These are phyloP conservation scores for Ustilago xerochloae DNA, from an alignment of 1,284 basidiomycete genomes.

Conservation along the genomic window DNA sequence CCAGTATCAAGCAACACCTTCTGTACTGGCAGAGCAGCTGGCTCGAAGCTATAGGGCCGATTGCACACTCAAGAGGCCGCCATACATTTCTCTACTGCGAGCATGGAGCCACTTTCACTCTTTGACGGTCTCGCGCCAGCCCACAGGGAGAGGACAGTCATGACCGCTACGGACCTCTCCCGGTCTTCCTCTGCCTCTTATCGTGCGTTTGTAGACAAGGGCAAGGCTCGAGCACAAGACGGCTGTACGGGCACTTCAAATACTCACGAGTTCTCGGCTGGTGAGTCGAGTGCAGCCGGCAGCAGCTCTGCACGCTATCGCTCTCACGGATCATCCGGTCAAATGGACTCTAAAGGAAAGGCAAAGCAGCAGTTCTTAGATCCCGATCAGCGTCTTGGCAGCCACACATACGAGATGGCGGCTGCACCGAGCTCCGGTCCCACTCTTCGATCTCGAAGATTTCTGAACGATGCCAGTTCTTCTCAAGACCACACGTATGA, in stretches of 20 bases:
- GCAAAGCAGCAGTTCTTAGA: slow-evolving; percentile 2
- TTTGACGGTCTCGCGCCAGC: slow-evolving; percentile 7
- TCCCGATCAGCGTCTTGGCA: neutral
- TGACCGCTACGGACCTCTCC: slow-evolving; percentile 1
- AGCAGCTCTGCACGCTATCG: neutral
- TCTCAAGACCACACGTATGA: neutral
- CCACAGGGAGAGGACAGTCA: neutral
- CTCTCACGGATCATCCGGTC: neutral
- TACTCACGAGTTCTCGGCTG: neutral
- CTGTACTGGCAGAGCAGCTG: too few species aligned
- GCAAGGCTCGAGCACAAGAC: slow-evolving; percentile 26
- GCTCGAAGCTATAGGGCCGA: too few species aligned
- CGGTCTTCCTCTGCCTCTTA: neutral
- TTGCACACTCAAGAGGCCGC: too few species aligned
- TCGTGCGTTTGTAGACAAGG: slow-evolving; percentile 17
- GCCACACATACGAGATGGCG: neutral
- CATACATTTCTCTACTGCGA: neutral
- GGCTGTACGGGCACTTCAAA: neutral
- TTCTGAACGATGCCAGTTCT: neutral
- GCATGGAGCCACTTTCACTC: slow-evolving; percentile 18
- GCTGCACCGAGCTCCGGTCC: neutral
- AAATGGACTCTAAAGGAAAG: slow-evolving; percentile 16
- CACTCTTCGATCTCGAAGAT: neutral
- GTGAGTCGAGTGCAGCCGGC: slow-evolving; percentile 3
- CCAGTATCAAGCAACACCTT: too few species aligned